Evolutionary conservation across 2,329 filamentous ascomycete genomes (phyloP), one percentile per base, ranked within the genome.

Genomic region (Calonectria pauciramosa): DNA sequence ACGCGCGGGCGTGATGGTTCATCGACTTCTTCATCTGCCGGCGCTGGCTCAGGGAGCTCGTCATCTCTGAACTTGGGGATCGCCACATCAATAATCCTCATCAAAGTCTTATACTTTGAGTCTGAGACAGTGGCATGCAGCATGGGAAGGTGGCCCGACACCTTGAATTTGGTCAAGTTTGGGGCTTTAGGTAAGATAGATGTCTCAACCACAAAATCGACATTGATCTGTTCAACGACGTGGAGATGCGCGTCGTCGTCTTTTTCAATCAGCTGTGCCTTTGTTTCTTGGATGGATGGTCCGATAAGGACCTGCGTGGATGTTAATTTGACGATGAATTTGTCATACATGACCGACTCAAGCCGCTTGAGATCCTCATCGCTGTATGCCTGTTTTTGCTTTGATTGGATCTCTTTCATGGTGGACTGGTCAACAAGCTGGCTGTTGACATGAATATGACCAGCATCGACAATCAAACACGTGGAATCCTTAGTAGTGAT

Each of bases 101-200:
- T 99, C 74, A 99, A 85, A 59, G 92, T 96, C 87, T 99, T 99
- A 88, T 99, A 99, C 84, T 99, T 99, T 47, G 93, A 93, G 81
- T 99, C 97, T 0, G 97, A 99, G 47, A 97, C 93, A 0, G 94
- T 95, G 14, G 95, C 97, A 83, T 99, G 96, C 1, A 99, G 89
- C 68, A 99, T 93, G 0, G 97, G 97, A 68, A 99, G 89, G 80
- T 97, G 95, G 2, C 97, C 97, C 1, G 96, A 97, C 41, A 99
- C 92, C 75, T 95, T 94, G 79, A 98, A 93, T 81, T 97, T 97
- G 18, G 97, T 97, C 64, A 99, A 88, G 76, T 98, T 97, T 0
- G 96, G 94, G 0, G 95, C 95, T 83, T 98, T 98, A 0, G 97
- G 97, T n/a, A 99, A 88, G 79, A 99, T 99, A 10, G 96, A 99